phyloP scores from a whole-genome alignment of 148 eudicot genomes.

The Rhododendron ovatum region DNA sequence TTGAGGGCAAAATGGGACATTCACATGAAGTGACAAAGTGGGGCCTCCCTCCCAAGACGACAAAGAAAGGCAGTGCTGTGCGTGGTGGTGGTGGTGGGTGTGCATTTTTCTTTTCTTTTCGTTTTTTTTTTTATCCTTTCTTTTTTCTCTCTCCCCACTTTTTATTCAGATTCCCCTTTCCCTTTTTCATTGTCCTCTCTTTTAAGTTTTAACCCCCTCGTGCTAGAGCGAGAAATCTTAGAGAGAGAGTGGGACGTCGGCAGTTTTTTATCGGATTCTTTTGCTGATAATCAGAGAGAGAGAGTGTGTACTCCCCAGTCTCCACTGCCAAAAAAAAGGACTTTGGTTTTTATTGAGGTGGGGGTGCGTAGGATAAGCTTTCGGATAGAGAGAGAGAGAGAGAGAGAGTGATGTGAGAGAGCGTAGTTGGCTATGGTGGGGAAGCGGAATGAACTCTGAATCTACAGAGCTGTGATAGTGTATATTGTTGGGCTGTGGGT shows the following conservation, averaged over 20 bases:
- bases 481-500: background rate
- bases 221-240: background rate
- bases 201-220: conserved; percentile 8
- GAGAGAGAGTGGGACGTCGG: background rate
- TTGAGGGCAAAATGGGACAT: conserved; percentile 8
- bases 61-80: background rate
- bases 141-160: background rate
- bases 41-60: conserved; percentile 2
- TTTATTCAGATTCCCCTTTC: conserved; percentile 13
- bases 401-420: too few relatives aligned
- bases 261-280: conserved; percentile 23
- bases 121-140: too few relatives aligned
- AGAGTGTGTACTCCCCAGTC: background rate
- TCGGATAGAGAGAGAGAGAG: background rate
- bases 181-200: background rate
- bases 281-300: conserved; percentile 8
- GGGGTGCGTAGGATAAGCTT: conserved; percentile 15
- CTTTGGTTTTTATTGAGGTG: background rate
- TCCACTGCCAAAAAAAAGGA: conserved; percentile 3
- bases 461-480: background rate
- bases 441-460: background rate
- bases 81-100: conserved; percentile 4
- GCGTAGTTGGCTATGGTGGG: background rate
- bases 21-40: background rate
- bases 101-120: background rate